Base-by-base conservation (phyloP, 495 filamentous ascomycete genomes). In the Astrothelium subdiscretum region DNA sequence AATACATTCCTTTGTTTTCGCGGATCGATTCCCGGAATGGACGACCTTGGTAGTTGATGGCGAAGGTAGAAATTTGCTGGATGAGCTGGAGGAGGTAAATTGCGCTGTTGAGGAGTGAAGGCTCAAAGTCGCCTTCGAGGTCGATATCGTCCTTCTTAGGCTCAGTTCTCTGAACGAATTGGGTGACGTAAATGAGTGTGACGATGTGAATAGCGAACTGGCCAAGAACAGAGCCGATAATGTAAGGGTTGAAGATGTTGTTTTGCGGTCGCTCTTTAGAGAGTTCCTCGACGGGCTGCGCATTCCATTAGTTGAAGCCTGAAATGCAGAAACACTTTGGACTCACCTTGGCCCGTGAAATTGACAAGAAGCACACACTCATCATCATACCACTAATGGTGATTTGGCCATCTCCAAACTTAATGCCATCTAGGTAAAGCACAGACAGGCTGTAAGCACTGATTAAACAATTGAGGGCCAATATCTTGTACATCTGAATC, bases 401-500 rank as follows among this genome's bases (percentile, higher is more conserved):
- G 51, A 96, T 92, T 73, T 99, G 94, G 32, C 92, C 92, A 75
- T 99, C 94, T 54, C 94, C 91, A 68, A 99, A 99, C 76, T 99
- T 99, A 80, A 99, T 99, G 61, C 94, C 94, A 67, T 97, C 94
- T 6, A 99, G 79, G 70, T 99, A 99, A 51, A 99, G 80, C 38
- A 99, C 94, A 74, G 87, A 92, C 68, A 97, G 74, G 77, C 91
- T 96, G 83, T 99, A 99, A 24, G 94, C 94, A 70, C 89, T 95
- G 73, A 99, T 99, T 69, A 99, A 78, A 72, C 94, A 99, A 78
- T 99, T 99, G 63, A 99, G 78, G 24, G 94, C 94, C 59, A 99
- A 82, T 69, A 99, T 99, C 80, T 99, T 99, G 82, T 97, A 99
- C 94, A 99, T 99, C 77, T 99, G 94, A 66, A 99, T 97, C 2